A percentile compares a stretch with the other conserved stretches of the same genome.
Conservation (phyloP, 2,329 filamentous ascomycete genomes). For the Xylariaceae sp. region DNA sequence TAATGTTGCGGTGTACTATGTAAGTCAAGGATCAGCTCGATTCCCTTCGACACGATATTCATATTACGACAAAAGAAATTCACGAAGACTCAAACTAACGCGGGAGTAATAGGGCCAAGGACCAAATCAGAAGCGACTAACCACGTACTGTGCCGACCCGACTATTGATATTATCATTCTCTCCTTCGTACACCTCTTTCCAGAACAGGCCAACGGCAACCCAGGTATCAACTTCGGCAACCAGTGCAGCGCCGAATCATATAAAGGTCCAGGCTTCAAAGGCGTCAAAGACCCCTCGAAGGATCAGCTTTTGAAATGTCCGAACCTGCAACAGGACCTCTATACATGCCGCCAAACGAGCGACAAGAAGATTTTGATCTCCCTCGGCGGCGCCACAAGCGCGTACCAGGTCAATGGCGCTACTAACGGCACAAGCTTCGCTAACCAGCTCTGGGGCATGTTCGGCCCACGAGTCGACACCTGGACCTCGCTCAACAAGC, state of each 20-base stretch:
- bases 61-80: neutral
- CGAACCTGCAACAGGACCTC: slow-evolving; percentile 46
- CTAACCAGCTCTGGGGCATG: slow-evolving; percentile 47
- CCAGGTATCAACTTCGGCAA: slow-evolving; percentile 52
- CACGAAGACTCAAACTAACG: neutral
- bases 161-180: slow-evolving; percentile 52
- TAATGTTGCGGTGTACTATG: slow-evolving; percentile 53
- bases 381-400: slow-evolving; percentile 47
- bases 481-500: slow-evolving; percentile 41
- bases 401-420: slow-evolving; percentile 47
- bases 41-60: neutral
- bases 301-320: slow-evolving; percentile 47
- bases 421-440: slow-evolving; percentile 46
- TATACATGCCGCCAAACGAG: slow-evolving; percentile 47
- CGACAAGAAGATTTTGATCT: slow-evolving; percentile 51
- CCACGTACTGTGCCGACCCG: slow-evolving; percentile 48
- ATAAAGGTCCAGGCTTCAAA: slow-evolving; percentile 44
- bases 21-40: slow-evolving; percentile 32
- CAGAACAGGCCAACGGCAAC: slow-evolving; percentile 50
- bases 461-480: slow-evolving; percentile 47
- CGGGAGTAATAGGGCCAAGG: slow-evolving; percentile 48
- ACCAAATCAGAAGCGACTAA: slow-evolving; percentile 45
- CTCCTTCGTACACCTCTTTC: slow-evolving; percentile 51
- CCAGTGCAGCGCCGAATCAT: slow-evolving; percentile 45
- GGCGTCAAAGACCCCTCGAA: slow-evolving; percentile 40